A percentile compares a stretch with the other conserved stretches of the same genome.
These are phyloP conservation scores for Fraxinus baroniana DNA, from an alignment of 305 asterid species.

Conservation along the genomic window DNA sequence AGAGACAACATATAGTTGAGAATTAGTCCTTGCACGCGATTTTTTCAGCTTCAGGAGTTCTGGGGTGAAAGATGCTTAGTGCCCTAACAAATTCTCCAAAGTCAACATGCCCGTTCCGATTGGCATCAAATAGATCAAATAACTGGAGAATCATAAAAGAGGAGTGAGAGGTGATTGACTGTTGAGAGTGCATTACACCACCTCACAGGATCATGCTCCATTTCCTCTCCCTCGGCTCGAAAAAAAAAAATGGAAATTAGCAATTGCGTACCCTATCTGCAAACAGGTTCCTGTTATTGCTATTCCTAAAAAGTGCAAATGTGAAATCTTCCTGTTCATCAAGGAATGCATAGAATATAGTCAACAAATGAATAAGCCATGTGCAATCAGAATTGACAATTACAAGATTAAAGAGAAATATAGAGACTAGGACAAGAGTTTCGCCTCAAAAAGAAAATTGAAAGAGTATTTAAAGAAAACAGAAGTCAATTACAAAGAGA, in stretches of 20 bases:
- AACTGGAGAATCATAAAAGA: slow-evolving; percentile 23
- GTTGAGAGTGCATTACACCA: background rate
- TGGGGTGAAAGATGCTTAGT: slow-evolving; percentile 34
- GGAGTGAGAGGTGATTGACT: background rate
- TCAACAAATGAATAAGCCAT: background rate
- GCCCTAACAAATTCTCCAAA: slow-evolving; percentile 36
- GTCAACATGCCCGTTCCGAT: slow-evolving; percentile 31
- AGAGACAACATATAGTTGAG: background rate
- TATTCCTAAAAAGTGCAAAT: slow-evolving; percentile 30
- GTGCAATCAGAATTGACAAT: background rate
- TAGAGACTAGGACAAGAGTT: background rate
- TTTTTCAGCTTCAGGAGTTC: slow-evolving; percentile 34
- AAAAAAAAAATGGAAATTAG: background rate
- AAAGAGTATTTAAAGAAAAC: background rate
- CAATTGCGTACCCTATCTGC: slow-evolving; percentile 26
- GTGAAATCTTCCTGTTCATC: slow-evolving; percentile 30
- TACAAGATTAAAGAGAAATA: background rate
- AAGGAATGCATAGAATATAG: background rate
- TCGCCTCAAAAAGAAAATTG: background rate
- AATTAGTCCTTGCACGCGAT: slow-evolving; percentile 22
- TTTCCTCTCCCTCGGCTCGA: background rate
- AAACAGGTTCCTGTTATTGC: slow-evolving; percentile 22
- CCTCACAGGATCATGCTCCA: background rate
- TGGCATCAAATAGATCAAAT: slow-evolving; percentile 34
- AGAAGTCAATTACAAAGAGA: background rate